Percentiles rank a stretch among this genome's conserved stretches.
phyloP scores from a whole-genome alignment of 805 yeast genomes.

The Candida vaughaniae region DNA sequence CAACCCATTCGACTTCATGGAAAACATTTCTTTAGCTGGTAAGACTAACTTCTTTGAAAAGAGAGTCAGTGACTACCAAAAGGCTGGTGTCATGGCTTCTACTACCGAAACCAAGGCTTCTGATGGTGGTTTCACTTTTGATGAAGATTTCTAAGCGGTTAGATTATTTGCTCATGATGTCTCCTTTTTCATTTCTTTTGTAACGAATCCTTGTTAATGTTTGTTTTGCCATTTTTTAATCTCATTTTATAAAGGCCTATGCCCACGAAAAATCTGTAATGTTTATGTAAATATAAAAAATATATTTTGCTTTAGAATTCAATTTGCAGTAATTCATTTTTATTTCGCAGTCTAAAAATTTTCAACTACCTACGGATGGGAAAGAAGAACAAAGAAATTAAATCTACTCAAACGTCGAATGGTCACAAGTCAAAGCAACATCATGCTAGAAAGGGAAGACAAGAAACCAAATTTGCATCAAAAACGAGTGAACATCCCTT shows the following conservation, averaged over 20 bases:
- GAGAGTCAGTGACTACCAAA: conserved; percentile 98
- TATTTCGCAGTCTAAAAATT: background rate
- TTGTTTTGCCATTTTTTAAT: background rate
- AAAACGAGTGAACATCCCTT: conserved; percentile 46
- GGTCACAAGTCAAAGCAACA: conserved; percentile 58
- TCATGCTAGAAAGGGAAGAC: conserved; percentile 40
- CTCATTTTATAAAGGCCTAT: background rate
- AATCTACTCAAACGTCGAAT: conserved; percentile 47
- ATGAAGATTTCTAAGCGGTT: conserved; percentile 77
- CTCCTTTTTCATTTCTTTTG: conserved; percentile 7
- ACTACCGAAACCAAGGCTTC: conserved; percentile 48
- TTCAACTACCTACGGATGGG: conserved; percentile 35
- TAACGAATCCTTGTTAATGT: conserved; percentile 1
- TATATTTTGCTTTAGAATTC: background rate
- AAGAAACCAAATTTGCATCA: conserved; percentile 40
- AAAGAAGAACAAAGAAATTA: conserved; percentile 52
- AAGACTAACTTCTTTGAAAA: conserved; percentile 98
- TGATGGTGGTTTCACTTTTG: conserved; percentile 70
- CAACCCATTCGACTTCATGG: conserved; percentile 98
- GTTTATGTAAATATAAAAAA: conserved; percentile 9
- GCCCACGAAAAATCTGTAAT: conserved; percentile 6
- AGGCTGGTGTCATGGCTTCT: conserved; percentile 96
- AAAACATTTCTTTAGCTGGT: conserved; percentile 96
- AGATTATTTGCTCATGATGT: no score
- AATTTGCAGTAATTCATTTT: background rate